Evolutionary conservation across 73 alveolate species (phyloP), one percentile per base, ranked within the genome.

Genomic region (Halteria grandinella): DNA sequence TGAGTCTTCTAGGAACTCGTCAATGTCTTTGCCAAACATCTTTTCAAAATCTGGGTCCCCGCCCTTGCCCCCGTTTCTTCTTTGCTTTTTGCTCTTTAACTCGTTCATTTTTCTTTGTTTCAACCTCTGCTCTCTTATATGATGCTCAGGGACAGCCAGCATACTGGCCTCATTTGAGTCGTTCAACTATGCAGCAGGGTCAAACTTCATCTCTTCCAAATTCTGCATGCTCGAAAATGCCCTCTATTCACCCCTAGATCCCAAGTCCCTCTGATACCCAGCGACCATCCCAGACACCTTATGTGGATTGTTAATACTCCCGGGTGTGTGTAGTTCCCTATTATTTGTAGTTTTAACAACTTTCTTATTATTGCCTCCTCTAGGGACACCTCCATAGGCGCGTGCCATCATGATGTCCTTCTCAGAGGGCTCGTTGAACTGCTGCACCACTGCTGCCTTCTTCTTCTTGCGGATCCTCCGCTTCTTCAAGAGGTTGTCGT

Each of bases 1-100:
- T 17, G 86, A 64, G 39, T 83, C 79, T 37, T 64, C 74, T 3
- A 83, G 52, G 83, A 83, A 83, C n/a, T 83, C 92, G 58, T 83
- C 92, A n/a, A 83, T 77, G 52, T 83, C 87, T 52, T 69, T 83
- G 14, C 75, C 75, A 39, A 72, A 83, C 47, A 83, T 34, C 53
- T 83, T 83, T 28, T 83, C 92, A 14, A 83, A 57, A 44, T 83
- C 87, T 58, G 83, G 55, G 69, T 77, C 59, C 74, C 75, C 31
- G 69, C 25, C 21, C 43, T 55, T 51, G 33, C 32, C 12, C 47
- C 51, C 53, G 31, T 32, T 53, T 55, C 47, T 72, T 10, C 25
- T 18, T 36, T 36, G 47, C 47, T 36, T 36, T 11, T 36, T n/a
- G n/a, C n/a, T 36, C 51, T 72, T 72, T 14, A 72, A 49, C 40